A percentile compares a stretch with the other conserved stretches of the same genome.
Conservation (phyloP, 1,284 basidiomycete species). For the Lignosus rhinocerotis region DNA sequence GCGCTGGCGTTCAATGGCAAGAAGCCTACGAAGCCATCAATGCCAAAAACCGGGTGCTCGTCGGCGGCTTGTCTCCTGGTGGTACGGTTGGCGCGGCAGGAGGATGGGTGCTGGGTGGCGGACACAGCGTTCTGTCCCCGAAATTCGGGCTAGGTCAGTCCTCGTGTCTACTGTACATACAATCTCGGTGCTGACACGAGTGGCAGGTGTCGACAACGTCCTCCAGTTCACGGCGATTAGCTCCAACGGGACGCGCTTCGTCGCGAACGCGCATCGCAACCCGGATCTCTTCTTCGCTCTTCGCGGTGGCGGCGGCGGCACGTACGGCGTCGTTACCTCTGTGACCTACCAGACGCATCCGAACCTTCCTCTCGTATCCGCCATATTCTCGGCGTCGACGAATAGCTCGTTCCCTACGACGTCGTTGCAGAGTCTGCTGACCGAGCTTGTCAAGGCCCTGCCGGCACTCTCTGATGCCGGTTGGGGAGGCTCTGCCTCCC, state of each 20-base stretch:
- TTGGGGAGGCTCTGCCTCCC: constrained; percentile 21
- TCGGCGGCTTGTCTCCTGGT: constrained; percentile 34
- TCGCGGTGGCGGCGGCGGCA: constrained; percentile 50
- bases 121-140: constrained; percentile 42
- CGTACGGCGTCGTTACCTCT: constrained; percentile 43
- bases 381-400: constrained; percentile 26
- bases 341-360: constrained; percentile 43
- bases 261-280: constrained; percentile 38
- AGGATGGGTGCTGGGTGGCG: constrained; percentile 46
- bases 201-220: constrained; percentile 44
- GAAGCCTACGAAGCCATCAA: constrained; percentile 42
- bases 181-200: neutral
- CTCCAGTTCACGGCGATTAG: constrained; percentile 42
- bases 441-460: constrained; percentile 20
- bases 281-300: constrained; percentile 51
- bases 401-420: constrained; percentile 13
- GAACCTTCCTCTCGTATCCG: constrained; percentile 31
- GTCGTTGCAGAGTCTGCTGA: constrained; percentile 16
- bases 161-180: neutral
- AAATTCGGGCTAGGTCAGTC: constrained; percentile 43
- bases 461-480: constrained; percentile 26
- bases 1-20: constrained; percentile 46
- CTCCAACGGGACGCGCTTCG: constrained; percentile 36
- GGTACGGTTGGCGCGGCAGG: constrained; percentile 38
- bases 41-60: constrained; percentile 22